phyloP scores from a whole-genome alignment of 2,329 filamentous ascomycete species.

The Ceratocystis alfenasii region DNA sequence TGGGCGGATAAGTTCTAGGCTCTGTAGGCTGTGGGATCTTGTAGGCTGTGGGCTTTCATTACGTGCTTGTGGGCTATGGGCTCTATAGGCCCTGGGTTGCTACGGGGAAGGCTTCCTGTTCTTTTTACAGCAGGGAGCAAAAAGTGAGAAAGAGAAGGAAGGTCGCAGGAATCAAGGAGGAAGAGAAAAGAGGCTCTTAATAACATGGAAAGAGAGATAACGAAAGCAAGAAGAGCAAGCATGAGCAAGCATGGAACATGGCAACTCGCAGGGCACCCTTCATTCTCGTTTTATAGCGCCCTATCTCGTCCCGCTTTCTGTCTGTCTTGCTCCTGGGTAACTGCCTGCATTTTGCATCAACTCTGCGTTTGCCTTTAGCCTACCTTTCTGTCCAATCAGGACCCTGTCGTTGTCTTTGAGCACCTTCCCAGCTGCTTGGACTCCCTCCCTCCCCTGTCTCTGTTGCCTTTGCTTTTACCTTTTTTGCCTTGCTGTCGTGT shows the following conservation, averaged over 20 bases:
- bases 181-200: slow-evolving; percentile 11
- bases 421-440: not conserved
- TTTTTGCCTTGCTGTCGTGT: not conserved
- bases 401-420: not conserved
- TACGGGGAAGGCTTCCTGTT: not conserved
- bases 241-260: not conserved
- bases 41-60: not conserved
- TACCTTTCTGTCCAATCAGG: not conserved
- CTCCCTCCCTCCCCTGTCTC: not conserved
- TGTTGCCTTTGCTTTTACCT: not conserved
- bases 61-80: not conserved
- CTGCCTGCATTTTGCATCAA: not conserved
- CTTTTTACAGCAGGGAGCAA: not conserved
- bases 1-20: not conserved
- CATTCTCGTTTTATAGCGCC: not conserved
- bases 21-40: not conserved
- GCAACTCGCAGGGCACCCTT: not conserved
- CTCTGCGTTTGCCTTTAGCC: not conserved
- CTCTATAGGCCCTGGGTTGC: slow-evolving; percentile 4
- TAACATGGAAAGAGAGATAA: not conserved
- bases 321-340: slow-evolving; percentile 5
- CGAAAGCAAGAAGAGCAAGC: not conserved
- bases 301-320: not conserved
- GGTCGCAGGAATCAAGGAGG: not conserved
- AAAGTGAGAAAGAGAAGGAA: not conserved